Base-by-base conservation (phyloP, 257 asterid species). In the Salvia rosmarinus region DNA sequence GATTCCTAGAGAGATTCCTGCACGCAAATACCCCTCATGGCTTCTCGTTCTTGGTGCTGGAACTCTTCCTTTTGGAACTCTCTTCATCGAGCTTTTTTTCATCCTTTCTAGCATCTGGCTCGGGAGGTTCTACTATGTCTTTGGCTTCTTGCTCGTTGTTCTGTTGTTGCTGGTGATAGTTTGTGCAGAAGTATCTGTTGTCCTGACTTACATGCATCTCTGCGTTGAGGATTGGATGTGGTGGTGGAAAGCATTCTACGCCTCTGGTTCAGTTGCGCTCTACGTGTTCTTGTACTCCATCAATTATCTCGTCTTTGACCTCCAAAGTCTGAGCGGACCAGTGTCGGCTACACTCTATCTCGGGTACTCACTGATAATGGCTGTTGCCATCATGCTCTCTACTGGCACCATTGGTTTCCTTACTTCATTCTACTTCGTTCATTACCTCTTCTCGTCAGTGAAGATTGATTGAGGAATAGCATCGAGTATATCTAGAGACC, bases 191-290 rank as follows among this genome's bases (percentile, higher is more conserved):
- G 95, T 88, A 71, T 91, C 96, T 0, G 88, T 91, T 43, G 95
- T 91, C 63, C 82, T 91, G 56, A 91, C 97, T 4, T 91, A 89
- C 83, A 89, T 89, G 96, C 96, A 91, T 77, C 90, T 91, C 11
- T 89, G 95, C 28, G 95, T 87, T 4, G 97, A 91, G 87, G 97
- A 91, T 30, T 91, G 96, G 96, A 85, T 79, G 95, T 91, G 97
- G 97, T 91, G 97, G 97, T 91, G 97, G 97, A 91, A 91, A 79
- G 86, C 96, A 4, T 89, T 87, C 81, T 89, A 76, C 11, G 95
- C 96, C 55, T 87, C 96, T 0, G 93, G 96, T 30, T 91, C 96
- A 10, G 97, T 91, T 19, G 90, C 96, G 1, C 77, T 91, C 0
- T 91, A 89, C 14, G 92, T 91, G 35, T 91, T 87, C 85, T 47